Conservation (phyloP, 208 protist species). For the Strigomonas culicis region DNA sequence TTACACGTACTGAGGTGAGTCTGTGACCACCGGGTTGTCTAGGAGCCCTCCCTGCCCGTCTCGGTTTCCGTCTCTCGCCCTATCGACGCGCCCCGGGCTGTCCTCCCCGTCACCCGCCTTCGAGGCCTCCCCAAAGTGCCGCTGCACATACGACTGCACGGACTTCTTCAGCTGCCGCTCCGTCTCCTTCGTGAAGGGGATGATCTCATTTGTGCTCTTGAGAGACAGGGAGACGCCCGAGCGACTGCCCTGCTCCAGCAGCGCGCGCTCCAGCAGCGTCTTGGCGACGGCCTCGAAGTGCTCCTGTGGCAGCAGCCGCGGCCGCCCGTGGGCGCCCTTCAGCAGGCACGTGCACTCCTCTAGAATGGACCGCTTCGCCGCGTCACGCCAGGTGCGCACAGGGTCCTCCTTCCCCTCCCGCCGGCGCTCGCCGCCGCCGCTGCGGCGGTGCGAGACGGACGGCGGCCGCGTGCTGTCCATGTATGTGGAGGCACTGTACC, state of each 20-base stretch:
- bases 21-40: no score
- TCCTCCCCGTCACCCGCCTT: no score
- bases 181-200: slow-evolving; percentile 48
- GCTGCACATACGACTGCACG: slow-evolving; percentile 72
- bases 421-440: slow-evolving; percentile 21
- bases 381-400: slow-evolving; percentile 69
- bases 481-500: no score
- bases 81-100: no score
- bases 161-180: slow-evolving; percentile 60
- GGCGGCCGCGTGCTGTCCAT: no score
- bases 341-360: slow-evolving; percentile 76
- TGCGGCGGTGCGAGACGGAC: no score
- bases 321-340: slow-evolving; percentile 40
- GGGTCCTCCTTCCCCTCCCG: no score
- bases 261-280: slow-evolving; percentile 64
- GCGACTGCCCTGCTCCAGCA: slow-evolving; percentile 53
- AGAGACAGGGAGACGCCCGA: slow-evolving; percentile 56
- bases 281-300: slow-evolving; percentile 52
- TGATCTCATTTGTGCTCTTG: slow-evolving; percentile 21
- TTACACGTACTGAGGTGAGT: slow-evolving; percentile 1
- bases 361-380: slow-evolving; percentile 76
- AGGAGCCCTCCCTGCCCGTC: no score
- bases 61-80: no score
- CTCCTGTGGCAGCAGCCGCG: slow-evolving; percentile 45
- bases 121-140: slow-evolving; percentile 54